A percentile compares a stretch with the other conserved stretches of the same genome.
Conservation (phyloP, 23 red algal species). For the Gracilaria domingensis region DNA sequence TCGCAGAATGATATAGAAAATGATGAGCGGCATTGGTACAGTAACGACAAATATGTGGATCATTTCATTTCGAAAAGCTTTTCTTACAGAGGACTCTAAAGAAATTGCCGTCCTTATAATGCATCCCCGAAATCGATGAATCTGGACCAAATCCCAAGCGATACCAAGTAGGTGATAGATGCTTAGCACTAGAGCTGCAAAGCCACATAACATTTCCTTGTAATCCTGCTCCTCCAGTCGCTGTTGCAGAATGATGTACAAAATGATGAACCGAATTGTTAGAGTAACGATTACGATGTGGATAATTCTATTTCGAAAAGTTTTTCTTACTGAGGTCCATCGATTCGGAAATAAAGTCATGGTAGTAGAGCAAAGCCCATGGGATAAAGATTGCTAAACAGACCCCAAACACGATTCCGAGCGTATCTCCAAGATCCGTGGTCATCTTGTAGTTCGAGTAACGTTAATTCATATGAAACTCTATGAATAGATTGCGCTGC, state of each 20-base stretch:
- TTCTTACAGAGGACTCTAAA: no score
- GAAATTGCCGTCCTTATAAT: conserved; percentile 15
- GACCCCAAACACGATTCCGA: conserved; percentile 43
- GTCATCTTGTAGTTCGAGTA: no score
- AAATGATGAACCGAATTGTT: conserved; percentile 36
- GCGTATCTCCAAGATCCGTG: not conserved
- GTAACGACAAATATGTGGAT: conserved; percentile 40
- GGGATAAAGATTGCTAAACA: conserved; percentile 53
- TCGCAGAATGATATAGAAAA: conserved; percentile 54
- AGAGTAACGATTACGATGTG: conserved; percentile 45
- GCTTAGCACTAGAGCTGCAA: conserved; percentile 39
- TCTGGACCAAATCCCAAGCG: conserved; percentile 50
- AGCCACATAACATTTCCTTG: conserved; percentile 61
- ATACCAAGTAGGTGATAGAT: conserved; percentile 37
- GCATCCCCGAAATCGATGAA: conserved; percentile 12
- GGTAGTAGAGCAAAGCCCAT: conserved; percentile 58
- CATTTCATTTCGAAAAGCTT: conserved; percentile 30
- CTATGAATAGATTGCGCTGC: no score
- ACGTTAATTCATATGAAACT: no score
- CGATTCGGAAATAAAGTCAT: conserved; percentile 71
- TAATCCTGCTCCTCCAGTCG: conserved; percentile 55
- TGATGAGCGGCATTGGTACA: conserved; percentile 39
- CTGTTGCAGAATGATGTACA: conserved; percentile 52
- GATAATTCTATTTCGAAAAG: conserved; percentile 15
- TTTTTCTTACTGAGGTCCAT: not conserved